Evolutionary conservation across 2,329 filamentous ascomycete genomes (phyloP).

Genomic region (Pestalotiopsis sp.): DNA sequence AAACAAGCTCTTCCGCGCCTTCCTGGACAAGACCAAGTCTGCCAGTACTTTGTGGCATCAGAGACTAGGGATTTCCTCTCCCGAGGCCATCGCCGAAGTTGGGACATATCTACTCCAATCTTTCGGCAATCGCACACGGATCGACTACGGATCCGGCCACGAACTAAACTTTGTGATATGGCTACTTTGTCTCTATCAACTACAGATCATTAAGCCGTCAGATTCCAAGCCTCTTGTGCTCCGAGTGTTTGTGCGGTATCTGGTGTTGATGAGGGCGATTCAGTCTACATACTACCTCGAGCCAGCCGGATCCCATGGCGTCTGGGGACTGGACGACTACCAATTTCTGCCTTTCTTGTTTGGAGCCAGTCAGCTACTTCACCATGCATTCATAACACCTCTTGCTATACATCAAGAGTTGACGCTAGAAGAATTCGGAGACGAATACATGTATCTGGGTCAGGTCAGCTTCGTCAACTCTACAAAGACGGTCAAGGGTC

Average conservation of each 20-base stretch:
- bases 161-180: conserved; percentile 97
- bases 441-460: conserved; percentile 86
- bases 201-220: conserved; percentile 62
- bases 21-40: conserved; percentile 70
- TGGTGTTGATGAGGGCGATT: conserved; percentile 82
- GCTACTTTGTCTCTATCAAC: conserved; percentile 90
- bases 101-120: conserved; percentile 80
- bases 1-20: conserved; percentile 86
- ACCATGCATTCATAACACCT: conserved; percentile 80
- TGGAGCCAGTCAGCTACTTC: conserved; percentile 84
- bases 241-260: conserved; percentile 79
- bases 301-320: conserved; percentile 93
- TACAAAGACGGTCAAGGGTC: conserved; percentile 91
- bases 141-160: conserved; percentile 97
- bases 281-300: conserved; percentile 96
- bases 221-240: conserved; percentile 79
- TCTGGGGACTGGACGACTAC: conserved; percentile 98
- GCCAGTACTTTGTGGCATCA: conserved; percentile 65
- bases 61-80: conserved; percentile 54
- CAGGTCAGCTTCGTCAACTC: conserved; percentile 94
- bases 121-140: conserved; percentile 83
- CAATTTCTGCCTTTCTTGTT: conserved; percentile 96
- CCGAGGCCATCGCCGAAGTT: conserved; percentile 67
- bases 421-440: conserved; percentile 81
- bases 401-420: conserved; percentile 85